Conservation (phyloP, 2,329 filamentous ascomycete genomes). For the Ascochyta viciae-villosae region DNA sequence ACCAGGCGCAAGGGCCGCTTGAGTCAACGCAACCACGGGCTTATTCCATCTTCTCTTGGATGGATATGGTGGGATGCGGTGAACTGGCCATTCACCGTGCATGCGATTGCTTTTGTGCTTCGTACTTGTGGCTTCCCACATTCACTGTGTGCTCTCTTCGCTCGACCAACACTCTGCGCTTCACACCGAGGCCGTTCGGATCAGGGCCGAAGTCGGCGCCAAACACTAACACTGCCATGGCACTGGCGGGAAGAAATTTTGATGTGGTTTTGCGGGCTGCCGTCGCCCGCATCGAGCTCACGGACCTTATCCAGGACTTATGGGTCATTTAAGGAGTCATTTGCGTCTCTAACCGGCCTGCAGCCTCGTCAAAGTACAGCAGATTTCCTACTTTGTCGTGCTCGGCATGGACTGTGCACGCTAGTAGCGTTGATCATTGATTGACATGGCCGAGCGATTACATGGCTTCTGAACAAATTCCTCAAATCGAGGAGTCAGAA, state of each 20-base stretch:
- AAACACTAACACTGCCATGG: slow-evolving; percentile 25
- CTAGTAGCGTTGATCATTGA: slow-evolving; percentile 15
- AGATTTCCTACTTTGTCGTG: slow-evolving; percentile 13
- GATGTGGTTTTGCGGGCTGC: slow-evolving; percentile 20
- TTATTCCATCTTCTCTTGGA: neutral
- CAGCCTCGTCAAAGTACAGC: slow-evolving; percentile 11
- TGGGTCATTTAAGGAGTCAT: slow-evolving; percentile 16
- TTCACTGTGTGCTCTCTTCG: neutral
- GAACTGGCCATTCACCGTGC: neutral
- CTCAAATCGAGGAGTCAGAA: slow-evolving; percentile 19
- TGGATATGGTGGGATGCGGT: neutral
- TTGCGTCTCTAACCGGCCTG: slow-evolving; percentile 15
- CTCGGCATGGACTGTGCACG: slow-evolving; percentile 6
- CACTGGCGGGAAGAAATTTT: slow-evolving; percentile 34
- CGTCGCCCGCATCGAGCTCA: slow-evolving; percentile 14
- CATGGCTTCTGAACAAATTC: slow-evolving; percentile 9
- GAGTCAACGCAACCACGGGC: slow-evolving; percentile 15
- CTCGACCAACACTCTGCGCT: neutral
- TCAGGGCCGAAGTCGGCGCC: slow-evolving; percentile 30
- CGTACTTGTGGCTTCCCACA: neutral
- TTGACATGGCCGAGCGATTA: slow-evolving; percentile 11
- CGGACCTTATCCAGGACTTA: slow-evolving; percentile 11
- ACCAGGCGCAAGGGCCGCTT: slow-evolving; percentile 12
- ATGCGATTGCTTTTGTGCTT: neutral
- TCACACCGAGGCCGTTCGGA: slow-evolving; percentile 9